A percentile compares a stretch with the other conserved stretches of the same genome.
phyloP scores from a whole-genome alignment of 2,329 filamentous ascomycete species.

The Colletotrichum cuscutae region DNA sequence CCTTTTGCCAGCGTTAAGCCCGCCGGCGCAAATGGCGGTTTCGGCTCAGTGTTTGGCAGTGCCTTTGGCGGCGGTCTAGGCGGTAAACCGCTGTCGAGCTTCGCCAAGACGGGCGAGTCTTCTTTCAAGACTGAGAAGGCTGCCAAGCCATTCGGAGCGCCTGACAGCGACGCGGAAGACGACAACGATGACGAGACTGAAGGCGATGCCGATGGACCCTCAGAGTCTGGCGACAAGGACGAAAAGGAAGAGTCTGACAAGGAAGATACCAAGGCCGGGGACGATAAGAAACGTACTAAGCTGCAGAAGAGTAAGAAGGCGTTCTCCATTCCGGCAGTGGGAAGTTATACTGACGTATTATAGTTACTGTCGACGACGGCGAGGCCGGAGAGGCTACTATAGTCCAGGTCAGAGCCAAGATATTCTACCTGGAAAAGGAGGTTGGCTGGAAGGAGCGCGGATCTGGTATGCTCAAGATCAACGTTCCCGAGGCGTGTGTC shows the following conservation, averaged over 20 bases:
- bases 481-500: conserved; percentile 71
- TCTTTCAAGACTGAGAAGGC: conserved; percentile 68
- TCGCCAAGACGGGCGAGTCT: conserved; percentile 71
- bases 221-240: conserved; percentile 52
- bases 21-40: conserved; percentile 50
- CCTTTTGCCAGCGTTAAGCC: conserved; percentile 59
- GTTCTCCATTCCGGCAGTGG: neutral
- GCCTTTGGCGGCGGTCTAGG: conserved; percentile 57
- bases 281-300: conserved; percentile 73
- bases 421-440: conserved; percentile 80
- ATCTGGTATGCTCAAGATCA: conserved; percentile 85
- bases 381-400: conserved; percentile 85
- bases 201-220: conserved; percentile 47
- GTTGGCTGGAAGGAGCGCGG: conserved; percentile 91
- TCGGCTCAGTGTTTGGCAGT: conserved; percentile 55
- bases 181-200: conserved; percentile 53
- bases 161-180: conserved; percentile 72
- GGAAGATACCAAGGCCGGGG: conserved; percentile 59
- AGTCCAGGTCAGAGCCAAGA: conserved; percentile 81
- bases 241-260: conserved; percentile 66
- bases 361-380: conserved; percentile 82
- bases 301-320: conserved; percentile 73
- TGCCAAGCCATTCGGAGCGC: conserved; percentile 80
- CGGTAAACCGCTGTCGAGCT: conserved; percentile 68
- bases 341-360: conserved; percentile 40